Base-by-base conservation (phyloP, 2,329 filamentous ascomycete species). In the Beauveria rudraprayagi region DNA sequence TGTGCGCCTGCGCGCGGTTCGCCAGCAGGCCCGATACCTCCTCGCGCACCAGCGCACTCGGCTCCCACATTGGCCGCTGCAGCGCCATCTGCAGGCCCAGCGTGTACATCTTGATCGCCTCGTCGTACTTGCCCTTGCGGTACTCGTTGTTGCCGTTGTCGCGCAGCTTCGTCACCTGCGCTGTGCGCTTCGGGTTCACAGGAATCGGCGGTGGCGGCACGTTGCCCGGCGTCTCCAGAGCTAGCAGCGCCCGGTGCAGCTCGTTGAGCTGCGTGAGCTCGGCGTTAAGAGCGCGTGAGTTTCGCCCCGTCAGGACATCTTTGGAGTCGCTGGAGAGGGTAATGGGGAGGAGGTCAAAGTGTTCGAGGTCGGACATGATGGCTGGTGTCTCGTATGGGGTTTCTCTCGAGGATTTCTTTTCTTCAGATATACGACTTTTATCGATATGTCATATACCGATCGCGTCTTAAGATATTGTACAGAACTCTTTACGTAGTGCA, bases 71-170 rank as follows among this genome's bases (percentile, higher is more conserved):
- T 0, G 94, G 93, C 4, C 94, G 82, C 9, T 80, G 81, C 44
- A 91, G 77, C 3, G 92, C 93, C 92, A 97, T 96, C 66, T 94
- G 86, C 61, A 97, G 83, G 1, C 91, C 92, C n/a, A 93, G 83
- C 0, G 83, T 83, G 79, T 97, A 97, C 67, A 92, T 82, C 67
- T 86, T 87, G 67, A 91, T 80, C 4, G 93, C 93, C 60, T 95
- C 91, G 61, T 75, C 76, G 76, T 89, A 85, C 67, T 85, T 82
- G 68, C 83, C 83, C 75, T 93, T 92, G 75, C 91, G 89, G 80
- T 90, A 93, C 67, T 90, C 85, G 62, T 78, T 78, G 79, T 96
- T 96, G 69, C 91, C 93, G 61, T 83, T 83, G 73, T 97, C 94
- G 72, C 92, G 90, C 66, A 97, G 86, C 78, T 97, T 97, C 76